These are phyloP conservation scores for Quercus wislizeni DNA, from an alignment of 306 rosid species.

Conservation along the genomic window DNA sequence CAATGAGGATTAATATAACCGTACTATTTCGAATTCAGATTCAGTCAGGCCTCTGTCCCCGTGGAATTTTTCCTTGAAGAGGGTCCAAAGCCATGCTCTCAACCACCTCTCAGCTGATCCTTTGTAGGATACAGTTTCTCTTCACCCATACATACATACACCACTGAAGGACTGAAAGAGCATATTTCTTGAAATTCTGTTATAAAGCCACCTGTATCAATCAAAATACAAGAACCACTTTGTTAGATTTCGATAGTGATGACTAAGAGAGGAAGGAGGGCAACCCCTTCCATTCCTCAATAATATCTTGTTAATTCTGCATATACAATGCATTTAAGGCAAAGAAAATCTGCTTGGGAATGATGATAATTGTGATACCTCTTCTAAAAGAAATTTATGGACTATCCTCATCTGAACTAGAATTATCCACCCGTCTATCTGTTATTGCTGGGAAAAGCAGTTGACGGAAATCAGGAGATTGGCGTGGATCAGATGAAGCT, in stretches of 20 bases:
- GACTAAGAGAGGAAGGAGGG: no score
- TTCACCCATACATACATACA: neutral
- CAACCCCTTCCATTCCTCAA: neutral
- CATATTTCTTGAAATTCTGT: neutral
- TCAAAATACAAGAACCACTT: neutral
- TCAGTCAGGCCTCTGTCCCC: neutral
- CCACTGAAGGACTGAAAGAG: neutral
- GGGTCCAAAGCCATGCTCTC: neutral
- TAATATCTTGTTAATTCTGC: neutral
- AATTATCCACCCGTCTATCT: constrained; percentile 53
- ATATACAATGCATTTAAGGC: neutral
- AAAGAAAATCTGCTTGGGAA: neutral
- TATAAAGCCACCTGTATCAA: constrained; percentile 8
- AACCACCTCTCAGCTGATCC: neutral
- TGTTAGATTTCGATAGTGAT: neutral
- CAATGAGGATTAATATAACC: neutral
- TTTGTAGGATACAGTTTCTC: neutral
- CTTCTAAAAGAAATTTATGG: constrained; percentile 45
- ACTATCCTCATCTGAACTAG: constrained; percentile 87
- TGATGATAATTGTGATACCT: constrained; percentile 15
- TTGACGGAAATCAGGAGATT: constrained; percentile 44
- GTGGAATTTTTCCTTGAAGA: neutral
- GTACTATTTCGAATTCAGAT: neutral
- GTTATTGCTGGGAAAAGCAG: constrained; percentile 54
- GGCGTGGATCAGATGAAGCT: constrained; percentile 36